Base-by-base conservation (phyloP, 2,329 filamentous ascomycete genomes). In the Canariomyces notabilis region DNA sequence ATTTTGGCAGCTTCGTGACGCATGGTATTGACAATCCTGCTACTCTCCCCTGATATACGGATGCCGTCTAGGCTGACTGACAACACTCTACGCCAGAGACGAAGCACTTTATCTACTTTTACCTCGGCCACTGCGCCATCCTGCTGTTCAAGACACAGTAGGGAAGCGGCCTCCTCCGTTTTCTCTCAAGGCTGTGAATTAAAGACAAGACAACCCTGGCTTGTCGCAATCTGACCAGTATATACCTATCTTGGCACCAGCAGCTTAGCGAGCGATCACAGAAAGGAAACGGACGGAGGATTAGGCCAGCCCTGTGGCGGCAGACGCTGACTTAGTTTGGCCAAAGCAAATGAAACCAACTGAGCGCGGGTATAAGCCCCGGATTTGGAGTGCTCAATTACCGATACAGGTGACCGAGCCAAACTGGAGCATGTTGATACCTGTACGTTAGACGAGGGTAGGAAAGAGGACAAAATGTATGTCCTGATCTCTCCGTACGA, bases 71-170 rank as follows among this genome's bases (percentile, higher is more conserved):
- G 8, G 11, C 15, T n/a, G n/a, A 34, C 39, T 44, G 32, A 56
- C 48, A 29, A 38, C 18, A 6, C 20, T 5, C 15, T 3, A 7
- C 34, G 18, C 31, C 72, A 96, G 93, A 97, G 70, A 97, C 93
- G 21, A 97, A 97, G 74, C 93, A 98, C 71, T 98, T 98, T 75
- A 96, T 98, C 67, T 98, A 98, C 75, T 98, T 98, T 75, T 98
- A 98, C 74, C 85, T 98, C 50, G 93, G 93, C 44, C 93, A 97
- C 76, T 96, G 89, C 69, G 93, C 93, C 50, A 97, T 98, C 65
- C 79, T 98, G 46, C 83, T 98, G 43, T 98, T 97, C 82, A 98
- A 98, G 79, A 98, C 93, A 33, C 91, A 96, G 80, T 97, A 82
- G 64, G 58, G 44, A 49, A 36, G 47, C 52, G 54, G 50, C 52